Evolutionary conservation across 2,329 filamentous ascomycete genomes (phyloP), one percentile per base, ranked within the genome.

Genomic region (Penicillium polonicum): DNA sequence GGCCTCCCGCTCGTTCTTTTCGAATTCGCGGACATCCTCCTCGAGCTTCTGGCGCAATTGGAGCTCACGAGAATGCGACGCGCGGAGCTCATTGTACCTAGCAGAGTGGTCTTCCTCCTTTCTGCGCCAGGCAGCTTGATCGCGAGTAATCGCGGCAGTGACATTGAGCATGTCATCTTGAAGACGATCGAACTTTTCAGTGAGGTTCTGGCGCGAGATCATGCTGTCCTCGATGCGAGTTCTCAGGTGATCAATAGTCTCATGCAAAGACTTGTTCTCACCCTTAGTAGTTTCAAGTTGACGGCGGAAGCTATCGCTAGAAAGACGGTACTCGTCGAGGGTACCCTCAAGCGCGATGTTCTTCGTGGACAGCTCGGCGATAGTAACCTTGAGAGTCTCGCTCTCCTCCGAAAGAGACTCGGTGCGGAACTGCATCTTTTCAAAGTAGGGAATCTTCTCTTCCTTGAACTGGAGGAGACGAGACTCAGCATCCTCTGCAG

Each of bases 81-180:
- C 79, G 58, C 80, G 80, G 41, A 87, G 74, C 33, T 82, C 72
- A 52, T 85, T 83, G 56, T 83, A 81, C 60, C 78, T 80, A 61
- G 78, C 77, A 57, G 78, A 74, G 46, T 83, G 78, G n/a, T 83
- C 79, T 57, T 86, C 80, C 65, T 86, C 84, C 57, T 77, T 88
- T 76, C 89, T 89, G 67, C 86, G 85, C 77, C 89, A 92, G 36
- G 84, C 82, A 31, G 88, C 86, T 70, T 92, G 93, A 70, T 97
- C 92, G 67, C 90, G 86, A 23, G 89, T 87, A 60, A 97, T 86
- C 60, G 96, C 88, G 46, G 86, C 85, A 52, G 90, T 88, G 48
- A 91, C 90, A 55, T 81, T 81, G 33, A 87, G 84, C 88, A 97
- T 93, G 66, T 97, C 91, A 62, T 91, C 85, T 74, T 97, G 92